Conservation (phyloP, 2,329 filamentous ascomycete genomes). For the Aspergillus neoniger region DNA sequence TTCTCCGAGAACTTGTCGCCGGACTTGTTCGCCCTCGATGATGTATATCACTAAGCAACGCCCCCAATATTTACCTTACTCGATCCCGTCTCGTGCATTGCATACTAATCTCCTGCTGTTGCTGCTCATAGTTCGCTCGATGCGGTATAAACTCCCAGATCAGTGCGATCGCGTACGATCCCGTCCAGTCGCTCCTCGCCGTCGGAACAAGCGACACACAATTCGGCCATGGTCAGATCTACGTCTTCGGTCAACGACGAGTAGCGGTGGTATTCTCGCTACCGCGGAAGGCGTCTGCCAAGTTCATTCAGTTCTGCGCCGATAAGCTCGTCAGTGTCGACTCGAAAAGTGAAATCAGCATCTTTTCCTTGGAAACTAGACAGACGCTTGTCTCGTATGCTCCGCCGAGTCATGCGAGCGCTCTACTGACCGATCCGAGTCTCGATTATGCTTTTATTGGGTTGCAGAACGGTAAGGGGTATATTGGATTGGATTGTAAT, state of each 20-base stretch:
- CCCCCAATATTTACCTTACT: not conserved
- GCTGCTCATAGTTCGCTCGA: conserved; percentile 57
- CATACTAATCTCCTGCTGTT: conserved; percentile 7
- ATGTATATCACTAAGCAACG: conserved; percentile 54
- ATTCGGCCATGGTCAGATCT: conserved; percentile 84
- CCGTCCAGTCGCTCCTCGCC: conserved; percentile 88
- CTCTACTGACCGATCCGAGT: conserved; percentile 79
- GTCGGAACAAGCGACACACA: conserved; percentile 86
- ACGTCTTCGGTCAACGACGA: conserved; percentile 80
- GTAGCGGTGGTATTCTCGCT: conserved; percentile 75
- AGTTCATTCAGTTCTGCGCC: conserved; percentile 77
- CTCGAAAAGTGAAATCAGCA: conserved; percentile 76
- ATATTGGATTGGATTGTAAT: no score
- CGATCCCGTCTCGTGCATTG: not conserved
- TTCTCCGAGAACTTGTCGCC: conserved; percentile 78
- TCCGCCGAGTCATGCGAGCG: conserved; percentile 73
- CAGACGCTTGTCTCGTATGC: conserved; percentile 68
- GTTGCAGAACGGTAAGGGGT: conserved; percentile 62
- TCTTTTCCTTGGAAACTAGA: conserved; percentile 78
- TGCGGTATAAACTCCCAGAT: conserved; percentile 78
- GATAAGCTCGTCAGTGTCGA: conserved; percentile 85
- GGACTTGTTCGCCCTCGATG: conserved; percentile 78
- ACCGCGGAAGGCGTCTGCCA: conserved; percentile 71
- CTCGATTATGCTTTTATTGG: conserved; percentile 92
- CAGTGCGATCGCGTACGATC: conserved; percentile 85